Base-by-base conservation (phyloP, 1,284 basidiomycete genomes). In the Hymenochaete sp. region DNA sequence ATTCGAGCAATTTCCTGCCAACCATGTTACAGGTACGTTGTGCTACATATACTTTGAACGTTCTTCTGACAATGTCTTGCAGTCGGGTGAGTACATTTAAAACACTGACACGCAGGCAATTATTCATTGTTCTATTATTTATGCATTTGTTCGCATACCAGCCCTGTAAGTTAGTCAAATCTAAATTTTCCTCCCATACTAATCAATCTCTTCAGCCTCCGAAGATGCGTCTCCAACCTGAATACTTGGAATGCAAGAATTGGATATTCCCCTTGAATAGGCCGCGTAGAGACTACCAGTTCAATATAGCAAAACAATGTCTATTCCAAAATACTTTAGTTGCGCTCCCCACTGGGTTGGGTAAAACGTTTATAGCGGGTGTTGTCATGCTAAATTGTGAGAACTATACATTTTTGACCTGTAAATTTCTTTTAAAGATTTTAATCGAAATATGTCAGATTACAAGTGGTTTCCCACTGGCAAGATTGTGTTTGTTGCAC, bases 281-380 rank as follows among this genome's bases (percentile, higher is more conserved):
- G 40, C 78, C 84, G 1, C 90, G 87, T 56, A 82, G 96, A 51
- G 84, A 90, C 55, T 99, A 98, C 59, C 96, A 99, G 57, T 95
- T 77, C 61, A 96, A 98, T 54, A 98, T 98, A 51, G 85, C 93
- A 43, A 80, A 77, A 55, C 75, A 79, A 27, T 87, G 84, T 56
- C 73, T 98, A 24, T 93, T 88, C 56, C 87, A 97, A 41, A 98
- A 99, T 58, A 91, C 91, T 2, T 76, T 99, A 3, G 93, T 98
- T 18, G 88, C 93, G 1, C 68, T 98, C 9, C 96, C 96, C 0
- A 99, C 96, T 0, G 96, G 96, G 49, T 69, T 98, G 4, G 96
- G 96, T 16, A 99, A 99, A 68, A 98, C 96, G 0, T 98, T 99
- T 58, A 88, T 99, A 50, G 96, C 96, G 1, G 93, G 95, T 1